phyloP scores from a whole-genome alignment of 441 rosid species.

The Erysimum pusillum region DNA sequence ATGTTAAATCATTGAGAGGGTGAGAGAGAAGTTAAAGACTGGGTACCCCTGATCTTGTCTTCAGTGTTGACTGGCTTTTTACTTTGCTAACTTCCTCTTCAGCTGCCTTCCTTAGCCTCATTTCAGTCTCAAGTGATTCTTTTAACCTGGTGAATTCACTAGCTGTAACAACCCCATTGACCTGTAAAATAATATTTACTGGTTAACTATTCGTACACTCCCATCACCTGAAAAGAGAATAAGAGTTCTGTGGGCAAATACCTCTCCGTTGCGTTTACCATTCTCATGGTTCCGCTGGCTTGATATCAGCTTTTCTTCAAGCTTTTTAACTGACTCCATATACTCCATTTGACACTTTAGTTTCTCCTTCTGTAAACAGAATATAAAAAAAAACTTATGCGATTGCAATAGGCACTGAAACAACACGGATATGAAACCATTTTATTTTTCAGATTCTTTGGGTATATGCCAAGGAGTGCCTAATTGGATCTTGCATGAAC shows the following conservation, averaged over 20 bases:
- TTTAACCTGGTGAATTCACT: constrained; percentile 70
- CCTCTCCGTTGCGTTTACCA: constrained; percentile 67
- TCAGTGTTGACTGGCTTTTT: constrained; percentile 66
- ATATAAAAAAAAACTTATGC: neutral
- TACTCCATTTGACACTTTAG: constrained; percentile 96
- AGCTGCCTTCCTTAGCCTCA: constrained; percentile 74
- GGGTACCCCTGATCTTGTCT: constrained; percentile 68
- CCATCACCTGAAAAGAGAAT: constrained; percentile 22
- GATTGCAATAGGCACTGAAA: constrained; percentile 12
- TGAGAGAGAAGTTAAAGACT: constrained; percentile 32
- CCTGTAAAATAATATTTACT: constrained; percentile 49
- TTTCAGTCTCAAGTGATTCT: constrained; percentile 79
- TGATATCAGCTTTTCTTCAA: constrained; percentile 83
- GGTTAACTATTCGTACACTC: constrained; percentile 12
- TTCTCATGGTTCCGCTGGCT: constrained; percentile 72
- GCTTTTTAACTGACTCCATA: constrained; percentile 91
- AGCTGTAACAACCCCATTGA: constrained; percentile 51
- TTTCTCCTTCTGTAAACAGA: constrained; percentile 73
- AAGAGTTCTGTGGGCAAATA: constrained; percentile 44
- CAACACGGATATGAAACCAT: constrained; percentile 11
- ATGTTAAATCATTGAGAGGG: constrained; percentile 13
- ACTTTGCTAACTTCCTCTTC: constrained; percentile 82
- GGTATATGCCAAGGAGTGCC: constrained; percentile 27
- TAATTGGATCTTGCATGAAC: constrained; percentile 28
- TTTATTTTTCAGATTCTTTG: neutral